A percentile compares a stretch with the other conserved stretches of the same genome.
These are phyloP conservation scores for Curvularia spicifera DNA, from an alignment of 2,329 filamentous ascomycete species.

Conservation along the genomic window DNA sequence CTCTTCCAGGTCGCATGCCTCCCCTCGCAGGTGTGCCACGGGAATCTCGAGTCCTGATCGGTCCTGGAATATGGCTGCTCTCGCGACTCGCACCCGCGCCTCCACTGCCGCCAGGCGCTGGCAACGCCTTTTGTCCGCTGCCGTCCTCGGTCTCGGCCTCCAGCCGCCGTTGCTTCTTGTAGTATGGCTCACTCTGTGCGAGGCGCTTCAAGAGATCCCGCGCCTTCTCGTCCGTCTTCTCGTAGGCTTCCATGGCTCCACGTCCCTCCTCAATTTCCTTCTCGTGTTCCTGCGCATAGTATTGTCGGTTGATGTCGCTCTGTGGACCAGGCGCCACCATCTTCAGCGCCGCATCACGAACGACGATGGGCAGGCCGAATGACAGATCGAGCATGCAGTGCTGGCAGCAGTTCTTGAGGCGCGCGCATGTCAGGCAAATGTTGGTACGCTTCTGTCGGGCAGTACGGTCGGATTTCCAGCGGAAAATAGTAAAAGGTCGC, in stretches of 20 bases:
- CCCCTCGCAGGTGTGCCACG: conserved; percentile 47
- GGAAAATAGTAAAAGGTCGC: conserved; percentile 92
- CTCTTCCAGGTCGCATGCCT: conserved; percentile 50
- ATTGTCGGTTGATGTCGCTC: conserved; percentile 93
- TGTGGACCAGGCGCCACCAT: conserved; percentile 95
- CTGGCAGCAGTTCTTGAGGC: conserved; percentile 98
- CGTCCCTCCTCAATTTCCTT: conserved; percentile 91
- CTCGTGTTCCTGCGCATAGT: conserved; percentile 97
- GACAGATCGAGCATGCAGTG: conserved; percentile 98
- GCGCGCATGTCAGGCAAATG: conserved; percentile 94
- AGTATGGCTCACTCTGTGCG: conserved; percentile 93
- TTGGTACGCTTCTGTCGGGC: conserved; percentile 91
- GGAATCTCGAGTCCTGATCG: conserved; percentile 75
- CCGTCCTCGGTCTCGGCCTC: conserved; percentile 60
- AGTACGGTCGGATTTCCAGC: conserved; percentile 91
- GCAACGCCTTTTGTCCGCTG: conserved; percentile 53
- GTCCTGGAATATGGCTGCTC: conserved; percentile 63
- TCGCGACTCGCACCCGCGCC: conserved; percentile 39
- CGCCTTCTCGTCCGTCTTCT: conserved; percentile 97
- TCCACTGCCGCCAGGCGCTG: conserved; percentile 46
- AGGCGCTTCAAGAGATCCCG: conserved; percentile 83
- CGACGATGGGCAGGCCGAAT: conserved; percentile 92
- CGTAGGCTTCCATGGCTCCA: conserved; percentile 81
- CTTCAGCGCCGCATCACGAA: conserved; percentile 94
- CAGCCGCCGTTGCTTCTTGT: conserved; percentile 81